Conservation (phyloP, 257 asterid genomes). For the Galeopsis tetrahit region DNA sequence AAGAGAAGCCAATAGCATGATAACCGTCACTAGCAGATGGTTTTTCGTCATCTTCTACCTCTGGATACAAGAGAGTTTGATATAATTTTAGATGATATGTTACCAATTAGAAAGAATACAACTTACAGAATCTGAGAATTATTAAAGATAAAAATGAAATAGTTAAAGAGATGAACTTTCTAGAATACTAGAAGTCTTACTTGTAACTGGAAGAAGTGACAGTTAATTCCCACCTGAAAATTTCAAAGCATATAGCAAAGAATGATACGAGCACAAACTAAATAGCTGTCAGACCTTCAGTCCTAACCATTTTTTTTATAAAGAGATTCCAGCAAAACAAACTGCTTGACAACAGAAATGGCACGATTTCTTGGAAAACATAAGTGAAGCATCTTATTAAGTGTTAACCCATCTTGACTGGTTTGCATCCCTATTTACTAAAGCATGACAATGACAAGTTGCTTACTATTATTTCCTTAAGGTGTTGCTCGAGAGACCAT, state of each 20-base stretch:
- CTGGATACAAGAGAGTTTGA: conserved; percentile 42
- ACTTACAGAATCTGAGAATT: conserved; percentile 6
- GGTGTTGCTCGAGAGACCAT: background rate
- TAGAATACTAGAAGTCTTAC: conserved; percentile 52
- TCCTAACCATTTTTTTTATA: conserved; percentile 41
- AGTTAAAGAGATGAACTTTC: conserved; percentile 21
- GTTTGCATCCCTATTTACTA: background rate
- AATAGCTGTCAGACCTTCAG: conserved; percentile 44
- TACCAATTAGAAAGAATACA: conserved; percentile 3
- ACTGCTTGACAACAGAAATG: conserved; percentile 26
- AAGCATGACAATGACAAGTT: background rate
- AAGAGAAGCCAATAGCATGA: conserved; percentile 69
- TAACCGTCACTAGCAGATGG: conserved; percentile 44
- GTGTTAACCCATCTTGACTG: background rate
- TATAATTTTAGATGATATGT: background rate
- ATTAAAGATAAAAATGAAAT: background rate
- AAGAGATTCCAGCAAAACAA: conserved; percentile 38
- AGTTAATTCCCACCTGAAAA: conserved; percentile 60
- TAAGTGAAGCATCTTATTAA: conserved; percentile 10
- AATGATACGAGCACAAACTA: conserved; percentile 49
- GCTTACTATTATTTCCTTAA: background rate
- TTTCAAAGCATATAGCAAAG: conserved; percentile 47
- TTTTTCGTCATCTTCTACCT: conserved; percentile 57
- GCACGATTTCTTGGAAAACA: conserved; percentile 30
- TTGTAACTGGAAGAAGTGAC: conserved; percentile 49